Percentiles rank a stretch among this genome's conserved stretches.
Conservation (phyloP, 345 rosid genomes). For the thale cress (Arabidopsis thaliana) region DNA sequence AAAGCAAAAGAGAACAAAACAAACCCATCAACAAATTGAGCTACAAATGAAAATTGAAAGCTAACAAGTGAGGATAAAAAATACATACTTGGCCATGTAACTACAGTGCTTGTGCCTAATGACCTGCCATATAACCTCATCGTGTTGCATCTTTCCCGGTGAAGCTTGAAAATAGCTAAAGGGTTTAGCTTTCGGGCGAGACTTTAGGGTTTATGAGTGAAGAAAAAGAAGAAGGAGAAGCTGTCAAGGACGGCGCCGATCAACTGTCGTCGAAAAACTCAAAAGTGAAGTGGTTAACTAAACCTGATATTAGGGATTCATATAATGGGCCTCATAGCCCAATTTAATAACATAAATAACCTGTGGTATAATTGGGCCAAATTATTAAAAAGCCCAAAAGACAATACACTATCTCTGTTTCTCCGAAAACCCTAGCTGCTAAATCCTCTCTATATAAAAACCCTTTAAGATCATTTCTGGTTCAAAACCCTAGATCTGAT, state of each 20-base stretch:
- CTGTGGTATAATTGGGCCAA: neutral
- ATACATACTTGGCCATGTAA: constrained; percentile 82
- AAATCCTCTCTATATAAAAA: constrained; percentile 32
- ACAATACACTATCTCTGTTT: neutral
- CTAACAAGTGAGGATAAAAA: neutral
- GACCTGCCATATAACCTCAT: constrained; percentile 96
- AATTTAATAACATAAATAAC: no score
- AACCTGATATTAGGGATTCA: neutral
- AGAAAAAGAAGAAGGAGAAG: neutral
- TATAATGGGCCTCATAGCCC: neutral
- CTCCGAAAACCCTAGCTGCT: constrained; percentile 35
- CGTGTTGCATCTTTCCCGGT: constrained; percentile 74
- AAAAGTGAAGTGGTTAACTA: neutral
- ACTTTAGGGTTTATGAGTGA: constrained; percentile 28
- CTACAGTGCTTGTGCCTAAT: constrained; percentile 98
- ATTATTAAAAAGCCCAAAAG: constrained; percentile 9
- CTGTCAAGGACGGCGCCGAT: neutral
- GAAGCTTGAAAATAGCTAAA: neutral
- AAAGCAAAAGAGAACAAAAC: neutral
- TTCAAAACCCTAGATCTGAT: constrained; percentile 23
- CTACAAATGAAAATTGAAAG: neutral
- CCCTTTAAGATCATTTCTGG: no score
- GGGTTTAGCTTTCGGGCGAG: neutral
- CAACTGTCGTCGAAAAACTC: neutral
- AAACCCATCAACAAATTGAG: neutral